phyloP scores from a whole-genome alignment of 108 stramenopile genomes.

The Schizochytrium sp. region DNA sequence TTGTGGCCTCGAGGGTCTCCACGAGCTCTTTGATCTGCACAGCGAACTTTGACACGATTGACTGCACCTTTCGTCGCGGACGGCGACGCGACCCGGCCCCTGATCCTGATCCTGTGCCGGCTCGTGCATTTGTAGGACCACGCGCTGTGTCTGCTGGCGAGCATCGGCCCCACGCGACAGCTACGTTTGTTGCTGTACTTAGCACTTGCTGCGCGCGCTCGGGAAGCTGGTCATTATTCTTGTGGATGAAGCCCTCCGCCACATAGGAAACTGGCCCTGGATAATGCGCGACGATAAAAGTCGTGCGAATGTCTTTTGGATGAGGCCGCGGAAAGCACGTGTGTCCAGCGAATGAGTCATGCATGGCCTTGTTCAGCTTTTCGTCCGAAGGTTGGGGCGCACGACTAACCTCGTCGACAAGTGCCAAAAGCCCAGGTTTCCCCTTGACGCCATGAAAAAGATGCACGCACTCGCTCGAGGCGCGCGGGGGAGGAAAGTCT shows the following conservation, averaged over 20 bases:
- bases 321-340: background rate
- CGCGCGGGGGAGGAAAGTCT: background rate
- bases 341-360: background rate
- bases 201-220: background rate
- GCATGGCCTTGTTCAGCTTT: conserved; percentile 5
- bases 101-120: too few relatives aligned
- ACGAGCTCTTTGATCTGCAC: conserved; percentile 16
- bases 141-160: background rate
- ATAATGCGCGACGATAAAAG: conserved; percentile 22
- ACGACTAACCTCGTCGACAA: background rate
- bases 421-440: conserved; percentile 34
- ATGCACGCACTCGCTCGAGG: background rate
- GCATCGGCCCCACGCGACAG: background rate
- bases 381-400: conserved; percentile 4
- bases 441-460: background rate
- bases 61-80: background rate
- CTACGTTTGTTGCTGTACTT: background rate
- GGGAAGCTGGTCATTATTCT: conserved; percentile 24
- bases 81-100: background rate
- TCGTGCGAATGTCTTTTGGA: background rate
- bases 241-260: conserved; percentile 17
- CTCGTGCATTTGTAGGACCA: background rate
- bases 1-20: background rate
- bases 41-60: background rate
- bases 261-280: conserved; percentile 24